Evolutionary conservation across 1,139 yeast genomes (phyloP).

Genomic region (Scheffersomyces segobiensis): DNA sequence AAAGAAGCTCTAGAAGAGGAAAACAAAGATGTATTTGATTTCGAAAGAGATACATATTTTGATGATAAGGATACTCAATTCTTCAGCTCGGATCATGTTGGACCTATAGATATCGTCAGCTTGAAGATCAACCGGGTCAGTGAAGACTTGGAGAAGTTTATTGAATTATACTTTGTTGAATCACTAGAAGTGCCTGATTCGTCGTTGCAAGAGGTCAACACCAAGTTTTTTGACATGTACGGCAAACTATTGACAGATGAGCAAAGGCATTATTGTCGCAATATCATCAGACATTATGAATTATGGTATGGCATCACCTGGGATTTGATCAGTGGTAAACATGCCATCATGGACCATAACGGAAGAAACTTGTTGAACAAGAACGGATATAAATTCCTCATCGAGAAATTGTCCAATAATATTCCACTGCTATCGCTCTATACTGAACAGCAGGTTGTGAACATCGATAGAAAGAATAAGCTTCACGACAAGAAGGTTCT

Average conservation of each 20-base stretch:
- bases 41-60: slow-evolving; percentile 41
- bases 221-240: slow-evolving; percentile 47
- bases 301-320: slow-evolving; percentile 79
- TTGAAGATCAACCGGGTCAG: slow-evolving; percentile 39
- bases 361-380: slow-evolving; percentile 74
- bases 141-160: slow-evolving; percentile 60
- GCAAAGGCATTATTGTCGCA: slow-evolving; percentile 53
- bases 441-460: slow-evolving; percentile 47
- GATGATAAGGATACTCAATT: slow-evolving; percentile 49
- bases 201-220: slow-evolving; percentile 49
- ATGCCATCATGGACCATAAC: slow-evolving; percentile 62
- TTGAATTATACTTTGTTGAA: slow-evolving; percentile 55
- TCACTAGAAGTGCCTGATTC: slow-evolving; percentile 46
- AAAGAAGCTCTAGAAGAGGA: slow-evolving; percentile 26
- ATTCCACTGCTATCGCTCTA: slow-evolving; percentile 43
- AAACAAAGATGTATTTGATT: slow-evolving; percentile 24
- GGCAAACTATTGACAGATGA: slow-evolving; percentile 48
- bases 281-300: slow-evolving; percentile 58
- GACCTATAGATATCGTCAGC: slow-evolving; percentile 26
- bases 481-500: slow-evolving; percentile 16
- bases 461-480: slow-evolving; percentile 30
- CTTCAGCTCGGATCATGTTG: slow-evolving; percentile 49
- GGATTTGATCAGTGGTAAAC: slow-evolving; percentile 66
- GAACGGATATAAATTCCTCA: slow-evolving; percentile 56
- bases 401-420: slow-evolving; percentile 41